A percentile compares a stretch with the other conserved stretches of the same genome.
phyloP scores from a whole-genome alignment of 352 stramenopile genomes.

The Pythium grandisporangium region DNA sequence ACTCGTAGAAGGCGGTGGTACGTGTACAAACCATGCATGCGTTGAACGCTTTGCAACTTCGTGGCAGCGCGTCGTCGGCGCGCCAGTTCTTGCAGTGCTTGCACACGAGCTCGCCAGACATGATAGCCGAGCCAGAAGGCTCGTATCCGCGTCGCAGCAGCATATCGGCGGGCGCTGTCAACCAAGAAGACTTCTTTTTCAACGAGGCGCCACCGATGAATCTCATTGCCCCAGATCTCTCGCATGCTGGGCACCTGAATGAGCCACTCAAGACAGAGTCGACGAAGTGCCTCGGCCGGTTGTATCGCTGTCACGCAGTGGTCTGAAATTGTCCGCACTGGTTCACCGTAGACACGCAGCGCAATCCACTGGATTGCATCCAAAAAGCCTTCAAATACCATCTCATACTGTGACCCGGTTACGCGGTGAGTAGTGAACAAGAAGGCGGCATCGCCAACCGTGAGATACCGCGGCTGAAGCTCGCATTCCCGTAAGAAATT shows the following conservation, averaged over 20 bases:
- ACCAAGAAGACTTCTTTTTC: constrained; percentile 24
- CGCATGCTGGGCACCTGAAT: constrained; percentile 28
- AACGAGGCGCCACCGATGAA: constrained; percentile 32
- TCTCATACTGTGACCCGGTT: constrained; percentile 37
- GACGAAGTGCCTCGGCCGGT: constrained; percentile 8
- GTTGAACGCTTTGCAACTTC: constrained; percentile 32
- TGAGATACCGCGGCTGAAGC: constrained; percentile 31
- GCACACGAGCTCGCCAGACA: constrained; percentile 4
- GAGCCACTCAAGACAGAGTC: constrained; percentile 37
- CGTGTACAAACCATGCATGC: constrained; percentile 12
- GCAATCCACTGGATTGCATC: constrained; percentile 29
- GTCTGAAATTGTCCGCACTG: not conserved
- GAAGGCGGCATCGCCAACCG: constrained; percentile 55
- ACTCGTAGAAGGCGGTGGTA: constrained; percentile 18
- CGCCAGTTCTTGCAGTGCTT: constrained; percentile 20
- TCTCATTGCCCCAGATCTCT: constrained; percentile 25
- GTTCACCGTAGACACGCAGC: constrained; percentile 14
- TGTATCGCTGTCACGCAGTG: too few species aligned
- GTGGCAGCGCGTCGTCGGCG: constrained; percentile 27
- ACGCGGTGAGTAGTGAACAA: constrained; percentile 39
- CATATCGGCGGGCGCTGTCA: constrained; percentile 20
- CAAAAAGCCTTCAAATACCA: constrained; percentile 45
- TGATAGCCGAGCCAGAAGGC: constrained; percentile 27
- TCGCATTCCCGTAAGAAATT: constrained; percentile 58
- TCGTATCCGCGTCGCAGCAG: constrained; percentile 38